Evolutionary conservation across 202 grass and related monocot genomes (phyloP).

Genomic region (Setaria italica): DNA sequence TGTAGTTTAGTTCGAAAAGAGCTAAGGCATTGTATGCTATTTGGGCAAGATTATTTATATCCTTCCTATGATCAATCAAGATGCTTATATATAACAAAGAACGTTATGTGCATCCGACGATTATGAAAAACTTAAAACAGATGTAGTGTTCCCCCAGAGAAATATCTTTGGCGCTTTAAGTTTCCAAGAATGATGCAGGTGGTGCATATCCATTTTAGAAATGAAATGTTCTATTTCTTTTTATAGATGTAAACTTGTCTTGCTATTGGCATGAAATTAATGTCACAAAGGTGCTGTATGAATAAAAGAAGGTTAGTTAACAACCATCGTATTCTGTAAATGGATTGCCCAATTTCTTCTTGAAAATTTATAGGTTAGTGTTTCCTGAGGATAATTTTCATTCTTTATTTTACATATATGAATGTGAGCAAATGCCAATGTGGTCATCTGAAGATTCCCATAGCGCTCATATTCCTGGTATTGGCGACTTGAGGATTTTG

Average conservation of each 20-base stretch:
- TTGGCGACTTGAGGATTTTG: not conserved
- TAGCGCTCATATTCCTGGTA: not conserved
- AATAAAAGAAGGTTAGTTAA: too few species aligned
- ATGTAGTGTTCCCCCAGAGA: not conserved
- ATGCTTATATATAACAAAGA: not conserved
- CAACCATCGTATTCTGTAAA: not conserved
- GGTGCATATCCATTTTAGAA: not conserved
- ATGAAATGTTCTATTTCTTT: not conserved
- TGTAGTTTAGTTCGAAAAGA: too few species aligned
- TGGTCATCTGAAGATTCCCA: constrained; percentile 6
- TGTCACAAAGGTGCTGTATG: not conserved
- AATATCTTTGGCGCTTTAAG: not conserved
- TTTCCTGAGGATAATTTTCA: not conserved
- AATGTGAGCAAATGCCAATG: not conserved
- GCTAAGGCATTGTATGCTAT: too few species aligned
- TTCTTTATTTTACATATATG: not conserved
- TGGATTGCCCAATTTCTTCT: not conserved
- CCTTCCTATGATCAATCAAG: not conserved
- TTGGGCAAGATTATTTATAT: not conserved
- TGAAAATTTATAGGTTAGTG: not conserved
- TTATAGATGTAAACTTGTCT: not conserved
- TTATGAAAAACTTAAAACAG: not conserved
- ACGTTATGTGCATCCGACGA: not conserved
- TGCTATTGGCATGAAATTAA: not conserved
- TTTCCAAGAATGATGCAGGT: constrained; percentile 10